Conservation (phyloP, 2,329 filamentous ascomycete species). For the Fusarium cyanostomum region DNA sequence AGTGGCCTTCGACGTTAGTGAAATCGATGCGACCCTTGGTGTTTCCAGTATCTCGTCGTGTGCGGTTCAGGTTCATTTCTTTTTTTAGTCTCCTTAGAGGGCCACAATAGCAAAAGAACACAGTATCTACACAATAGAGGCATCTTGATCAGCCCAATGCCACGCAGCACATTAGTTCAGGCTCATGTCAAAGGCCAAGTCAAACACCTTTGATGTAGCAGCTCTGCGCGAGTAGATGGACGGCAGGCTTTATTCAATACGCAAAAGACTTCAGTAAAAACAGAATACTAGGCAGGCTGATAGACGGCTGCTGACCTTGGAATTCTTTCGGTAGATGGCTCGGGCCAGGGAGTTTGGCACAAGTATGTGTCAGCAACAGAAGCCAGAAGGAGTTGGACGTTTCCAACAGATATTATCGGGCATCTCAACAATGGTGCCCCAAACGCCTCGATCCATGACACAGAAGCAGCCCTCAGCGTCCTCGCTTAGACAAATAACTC, state of each 20-base stretch:
- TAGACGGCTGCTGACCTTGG: not conserved
- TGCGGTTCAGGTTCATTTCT: not conserved
- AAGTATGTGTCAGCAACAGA: not conserved
- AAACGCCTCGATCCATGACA: conserved; percentile 3
- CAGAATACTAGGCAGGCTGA: not conserved
- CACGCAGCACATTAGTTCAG: too few relatives aligned
- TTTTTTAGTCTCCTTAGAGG: too few relatives aligned
- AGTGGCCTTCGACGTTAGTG: not conserved
- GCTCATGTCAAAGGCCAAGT: conserved; percentile 17
- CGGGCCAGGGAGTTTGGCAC: conserved; percentile 13
- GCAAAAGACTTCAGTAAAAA: not conserved
- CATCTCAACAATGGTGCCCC: conserved; percentile 21
- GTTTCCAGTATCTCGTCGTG: not conserved
- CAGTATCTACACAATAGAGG: too few relatives aligned
- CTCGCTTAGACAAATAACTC: conserved; percentile 6
- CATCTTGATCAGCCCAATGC: too few relatives aligned
- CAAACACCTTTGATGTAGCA: conserved; percentile 3
- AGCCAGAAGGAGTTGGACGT: not conserved
- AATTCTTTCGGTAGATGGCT: not conserved
- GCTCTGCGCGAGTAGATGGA: not conserved
- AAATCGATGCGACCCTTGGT: not conserved
- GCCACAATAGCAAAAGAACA: too few relatives aligned
- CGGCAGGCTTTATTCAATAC: not conserved
- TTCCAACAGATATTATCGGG: not conserved
- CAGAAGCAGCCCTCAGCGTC: conserved; percentile 6